Percentiles rank a stretch among this genome's conserved stretches.
Evolutionary conservation across 2,329 filamentous ascomycete genomes (phyloP).

Genomic region (Metarhizium rileyi): DNA sequence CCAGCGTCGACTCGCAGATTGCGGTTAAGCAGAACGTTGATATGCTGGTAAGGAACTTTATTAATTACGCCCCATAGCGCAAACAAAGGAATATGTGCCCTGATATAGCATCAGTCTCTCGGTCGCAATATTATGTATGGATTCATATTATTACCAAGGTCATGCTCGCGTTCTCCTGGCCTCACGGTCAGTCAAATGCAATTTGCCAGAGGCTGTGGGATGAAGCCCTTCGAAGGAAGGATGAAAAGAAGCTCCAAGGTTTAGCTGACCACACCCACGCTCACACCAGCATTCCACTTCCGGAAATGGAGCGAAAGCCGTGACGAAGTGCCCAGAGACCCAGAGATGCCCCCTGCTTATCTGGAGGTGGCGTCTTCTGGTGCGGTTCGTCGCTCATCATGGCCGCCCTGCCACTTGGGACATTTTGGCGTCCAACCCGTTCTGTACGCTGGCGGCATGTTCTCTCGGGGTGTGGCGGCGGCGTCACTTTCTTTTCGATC

Average conservation of each 20-base stretch:
- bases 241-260: neutral
- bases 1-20: no score
- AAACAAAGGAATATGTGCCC: no score
- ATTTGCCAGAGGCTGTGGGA: no score
- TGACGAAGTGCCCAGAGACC: neutral
- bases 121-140: neutral
- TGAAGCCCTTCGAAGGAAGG: neutral
- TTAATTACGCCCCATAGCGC: no score
- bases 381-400: neutral
- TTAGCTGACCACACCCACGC: neutral
- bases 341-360: neutral
- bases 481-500: no score
- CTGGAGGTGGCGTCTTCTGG: conserved; percentile 2
- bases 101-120: neutral
- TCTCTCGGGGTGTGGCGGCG: no score
- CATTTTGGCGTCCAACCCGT: neutral
- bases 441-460: neutral
- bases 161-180: no score
- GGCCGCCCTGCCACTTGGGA: no score
- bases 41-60: no score
- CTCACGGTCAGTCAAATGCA: no score
- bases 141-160: no score
- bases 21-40: neutral
- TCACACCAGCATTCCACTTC: neutral
- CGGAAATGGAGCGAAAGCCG: neutral